Percentiles rank a stretch among this genome's conserved stretches.
These are phyloP conservation scores for Blastobotrys niveus DNA, from an alignment of 1,139 yeast genomes.

Conservation along the genomic window DNA sequence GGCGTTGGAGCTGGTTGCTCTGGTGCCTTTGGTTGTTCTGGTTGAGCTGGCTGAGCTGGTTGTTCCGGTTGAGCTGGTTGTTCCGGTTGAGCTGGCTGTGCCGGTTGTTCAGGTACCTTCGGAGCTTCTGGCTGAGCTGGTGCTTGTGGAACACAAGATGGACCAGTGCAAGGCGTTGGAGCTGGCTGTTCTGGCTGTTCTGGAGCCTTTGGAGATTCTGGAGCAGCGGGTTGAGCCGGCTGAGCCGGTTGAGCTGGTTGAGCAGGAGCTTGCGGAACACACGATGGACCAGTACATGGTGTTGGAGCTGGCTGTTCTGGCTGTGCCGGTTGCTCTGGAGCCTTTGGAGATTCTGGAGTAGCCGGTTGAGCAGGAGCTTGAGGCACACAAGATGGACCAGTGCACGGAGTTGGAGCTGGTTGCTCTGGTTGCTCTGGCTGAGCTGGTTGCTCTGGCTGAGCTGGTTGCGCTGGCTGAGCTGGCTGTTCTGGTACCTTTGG, in stretches of 20 bases:
- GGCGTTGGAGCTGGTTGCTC: too few relatives aligned
- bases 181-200: background rate
- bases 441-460: background rate
- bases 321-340: background rate
- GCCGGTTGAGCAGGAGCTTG: background rate
- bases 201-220: background rate
- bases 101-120: background rate
- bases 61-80: background rate
- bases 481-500: background rate
- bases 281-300: slow-evolving; percentile 1
- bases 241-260: background rate
- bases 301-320: background rate
- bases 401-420: background rate
- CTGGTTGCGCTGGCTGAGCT: background rate
- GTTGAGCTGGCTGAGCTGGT: background rate
- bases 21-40: too few relatives aligned
- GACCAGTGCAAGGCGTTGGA: too few relatives aligned
- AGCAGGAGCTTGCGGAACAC: slow-evolving; percentile 1
- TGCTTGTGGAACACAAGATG: background rate
- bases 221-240: background rate
- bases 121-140: background rate
- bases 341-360: background rate
- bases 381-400: background rate
- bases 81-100: background rate
- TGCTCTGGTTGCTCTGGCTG: background rate